These are phyloP conservation scores for Blastobotrys americana DNA, from an alignment of 805 yeast genomes.

Conservation along the genomic window DNA sequence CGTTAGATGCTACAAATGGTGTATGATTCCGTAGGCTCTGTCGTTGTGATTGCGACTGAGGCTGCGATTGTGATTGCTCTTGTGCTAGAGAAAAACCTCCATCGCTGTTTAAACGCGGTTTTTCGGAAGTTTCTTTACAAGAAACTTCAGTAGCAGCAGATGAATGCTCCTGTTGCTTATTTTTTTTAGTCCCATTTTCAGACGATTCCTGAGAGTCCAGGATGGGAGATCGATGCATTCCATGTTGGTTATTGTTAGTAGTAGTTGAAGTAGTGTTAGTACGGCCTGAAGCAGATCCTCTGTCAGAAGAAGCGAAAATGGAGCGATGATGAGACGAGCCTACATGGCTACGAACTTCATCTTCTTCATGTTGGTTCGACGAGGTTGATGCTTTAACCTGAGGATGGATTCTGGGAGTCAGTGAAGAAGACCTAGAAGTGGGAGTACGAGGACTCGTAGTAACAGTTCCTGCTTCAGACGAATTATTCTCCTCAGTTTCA, in stretches of 20 bases:
- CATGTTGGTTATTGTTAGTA: neutral
- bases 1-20: neutral
- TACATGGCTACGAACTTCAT: neutral
- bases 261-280: neutral
- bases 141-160: no score
- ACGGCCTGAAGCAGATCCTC: neutral
- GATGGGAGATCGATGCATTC: neutral
- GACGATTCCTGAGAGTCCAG: no score
- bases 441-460: neutral
- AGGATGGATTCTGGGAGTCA: neutral
- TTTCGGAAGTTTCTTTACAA: no score
- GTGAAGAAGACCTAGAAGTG: neutral
- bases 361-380: slow-evolving; percentile 4
- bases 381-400: neutral
- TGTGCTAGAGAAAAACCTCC: no score
- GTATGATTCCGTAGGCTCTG: no score
- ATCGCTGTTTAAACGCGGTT: no score
- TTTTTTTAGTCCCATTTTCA: no score
- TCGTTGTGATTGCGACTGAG: no score
- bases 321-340: neutral
- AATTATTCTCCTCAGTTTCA: neutral
- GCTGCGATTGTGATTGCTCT: no score
- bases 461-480: neutral
- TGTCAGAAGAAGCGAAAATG: neutral
- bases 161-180: no score